These are phyloP conservation scores for Hericium coralloides DNA, from an alignment of 768 basidiomycete species.

Conservation along the genomic window DNA sequence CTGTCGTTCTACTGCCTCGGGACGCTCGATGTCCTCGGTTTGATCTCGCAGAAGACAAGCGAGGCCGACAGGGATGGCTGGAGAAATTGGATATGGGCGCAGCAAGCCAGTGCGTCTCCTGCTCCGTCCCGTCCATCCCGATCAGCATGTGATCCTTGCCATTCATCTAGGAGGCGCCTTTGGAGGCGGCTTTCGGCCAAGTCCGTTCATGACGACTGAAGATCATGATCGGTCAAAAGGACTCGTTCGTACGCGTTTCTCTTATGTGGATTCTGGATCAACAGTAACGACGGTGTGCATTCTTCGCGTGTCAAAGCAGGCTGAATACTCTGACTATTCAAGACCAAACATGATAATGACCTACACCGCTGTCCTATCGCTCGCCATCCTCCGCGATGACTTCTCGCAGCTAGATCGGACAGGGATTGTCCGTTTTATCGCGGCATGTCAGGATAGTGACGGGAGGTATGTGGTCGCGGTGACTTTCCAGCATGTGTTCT, in stretches of 20 bases:
- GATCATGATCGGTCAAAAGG: conserved; percentile 11
- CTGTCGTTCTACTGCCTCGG: conserved; percentile 87
- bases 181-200: conserved; percentile 68
- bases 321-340: conserved; percentile 42
- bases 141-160: background rate
- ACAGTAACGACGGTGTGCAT: background rate
- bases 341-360: conserved; percentile 87
- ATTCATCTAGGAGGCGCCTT: conserved; percentile 38
- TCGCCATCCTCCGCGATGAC: conserved; percentile 84
- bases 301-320: conserved; percentile 12
- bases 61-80: conserved; percentile 51
- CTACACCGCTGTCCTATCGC: conserved; percentile 79
- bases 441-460: conserved; percentile 64
- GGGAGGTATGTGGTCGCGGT: conserved; percentile 60
- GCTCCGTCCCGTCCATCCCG: background rate
- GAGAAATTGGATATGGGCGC: conserved; percentile 84
- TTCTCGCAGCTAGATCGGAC: conserved; percentile 59
- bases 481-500: conserved; percentile 3
- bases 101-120: conserved; percentile 52
- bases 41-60: conserved; percentile 35
- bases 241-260: conserved; percentile 12
- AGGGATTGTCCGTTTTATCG: conserved; percentile 61
- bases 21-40: conserved; percentile 66
- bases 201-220: conserved; percentile 54
- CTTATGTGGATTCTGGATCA: background rate